Evolutionary conservation across 129 eudicot species (phyloP), one percentile per base, ranked within the genome.

Genomic region (Lonicera japonica): DNA sequence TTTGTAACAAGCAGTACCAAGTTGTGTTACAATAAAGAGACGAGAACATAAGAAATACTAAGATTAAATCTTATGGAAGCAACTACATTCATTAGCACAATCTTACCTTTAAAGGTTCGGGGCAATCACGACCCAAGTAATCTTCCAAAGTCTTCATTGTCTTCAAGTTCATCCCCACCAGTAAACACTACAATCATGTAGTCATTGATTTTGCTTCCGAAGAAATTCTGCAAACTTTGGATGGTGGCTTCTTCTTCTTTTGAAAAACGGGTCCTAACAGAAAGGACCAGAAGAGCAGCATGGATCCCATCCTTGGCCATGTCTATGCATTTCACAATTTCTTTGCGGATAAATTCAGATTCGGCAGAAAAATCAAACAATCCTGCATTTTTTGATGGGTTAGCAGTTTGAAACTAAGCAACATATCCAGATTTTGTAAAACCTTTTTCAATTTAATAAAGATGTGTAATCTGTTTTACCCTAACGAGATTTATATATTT

Each of bases 261-360:
- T 1, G 96, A 77, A 60, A 87, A 88, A n/a, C 95, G 95, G 41
- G 55, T 71, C 40, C 94, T 68, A 7, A 80, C 76, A 4, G 96
- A 80, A 8, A 85, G 68, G 13, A 88, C 95, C 36, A 88, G 70
- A 65, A 92, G 85, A 66, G 85, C 73, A 13, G 91, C 98, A 73
- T 92, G 99, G 58, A 92, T 78, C 24, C 98, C 98, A 58, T 92
- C 95, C 61, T 81, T 85, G 20, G 96, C 96, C 92, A 92, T 73
- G 66, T 80, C 73, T 47, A 92, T 85, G 82, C 98, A 92, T 67
- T 78, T 84, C n/a, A 80, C 91, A 68, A 92, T 88, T 73, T 92
- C 98, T 71, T 74, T 92, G 24, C 86, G 81, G 50, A 80, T 71
- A 71, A 74, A 78, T 56, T 82, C 96, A 58, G 88, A 73, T 43